Percentiles rank a stretch among this genome's conserved stretches.
Evolutionary conservation across 805 yeast genomes (phyloP).

Genomic region (Torulaspora indica): DNA sequence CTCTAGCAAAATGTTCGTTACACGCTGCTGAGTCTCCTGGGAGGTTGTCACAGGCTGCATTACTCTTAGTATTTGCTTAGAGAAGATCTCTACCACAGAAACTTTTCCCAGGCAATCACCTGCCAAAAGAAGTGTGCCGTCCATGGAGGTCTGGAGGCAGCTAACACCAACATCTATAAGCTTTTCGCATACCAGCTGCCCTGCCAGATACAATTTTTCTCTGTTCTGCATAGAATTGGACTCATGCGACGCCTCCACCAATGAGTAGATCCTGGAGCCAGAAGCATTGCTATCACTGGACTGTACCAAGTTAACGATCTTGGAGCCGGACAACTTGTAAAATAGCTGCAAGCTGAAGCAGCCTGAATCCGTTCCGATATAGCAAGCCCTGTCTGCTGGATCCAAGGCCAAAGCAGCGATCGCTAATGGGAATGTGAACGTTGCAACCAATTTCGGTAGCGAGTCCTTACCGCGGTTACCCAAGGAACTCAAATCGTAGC

Average conservation of each 20-base stretch:
- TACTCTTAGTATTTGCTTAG: constrained; percentile 63
- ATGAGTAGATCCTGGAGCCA: constrained; percentile 39
- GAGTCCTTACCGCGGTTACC: constrained; percentile 6
- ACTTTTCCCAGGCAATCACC: constrained; percentile 75
- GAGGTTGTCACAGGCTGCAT: constrained; percentile 35
- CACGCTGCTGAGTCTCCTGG: constrained; percentile 25
- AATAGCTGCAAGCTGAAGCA: constrained; percentile 26
- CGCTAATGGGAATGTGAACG: constrained; percentile 62
- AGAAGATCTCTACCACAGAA: constrained; percentile 59
- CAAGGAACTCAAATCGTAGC: constrained; percentile 49
- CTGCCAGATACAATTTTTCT: constrained; percentile 23
- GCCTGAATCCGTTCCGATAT: constrained; percentile 66
- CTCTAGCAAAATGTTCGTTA: constrained; percentile 25
- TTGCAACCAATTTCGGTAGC: constrained; percentile 46
- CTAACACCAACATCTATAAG: constrained; percentile 41
- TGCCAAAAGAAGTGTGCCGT: constrained; percentile 65
- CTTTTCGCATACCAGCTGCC: constrained; percentile 28
- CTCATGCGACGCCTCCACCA: constrained; percentile 43
- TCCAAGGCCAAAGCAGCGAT: constrained; percentile 60
- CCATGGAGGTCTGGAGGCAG: constrained; percentile 57
- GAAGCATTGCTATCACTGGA: constrained; percentile 44
- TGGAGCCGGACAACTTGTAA: constrained; percentile 36
- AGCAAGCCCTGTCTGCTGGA: constrained; percentile 72
- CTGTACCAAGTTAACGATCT: constrained; percentile 45
- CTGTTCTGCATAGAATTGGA: constrained; percentile 26